Evolutionary conservation across 2,329 filamentous ascomycete species (phyloP).

Genomic region (Fonsecaea monophora): DNA sequence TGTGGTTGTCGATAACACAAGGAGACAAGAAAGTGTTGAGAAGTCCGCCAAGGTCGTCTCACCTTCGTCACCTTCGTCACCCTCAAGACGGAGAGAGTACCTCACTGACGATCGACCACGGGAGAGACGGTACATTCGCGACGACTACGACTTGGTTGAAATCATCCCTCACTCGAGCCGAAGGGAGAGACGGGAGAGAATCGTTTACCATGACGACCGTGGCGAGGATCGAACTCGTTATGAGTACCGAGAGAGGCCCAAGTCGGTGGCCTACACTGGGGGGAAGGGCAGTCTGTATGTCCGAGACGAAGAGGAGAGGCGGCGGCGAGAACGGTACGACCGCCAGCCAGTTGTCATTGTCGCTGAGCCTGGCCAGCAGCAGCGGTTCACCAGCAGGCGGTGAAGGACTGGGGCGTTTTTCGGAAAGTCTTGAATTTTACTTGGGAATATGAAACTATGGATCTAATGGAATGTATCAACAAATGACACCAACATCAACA

Average conservation of each 20-base stretch:
- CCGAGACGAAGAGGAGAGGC: slow-evolving; percentile 31
- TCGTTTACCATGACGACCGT: slow-evolving; percentile 27
- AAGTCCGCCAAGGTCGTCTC: slow-evolving; percentile 14
- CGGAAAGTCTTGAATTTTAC: slow-evolving; percentile 1
- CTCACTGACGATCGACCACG: slow-evolving; percentile 19
- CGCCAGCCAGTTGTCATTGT: slow-evolving; percentile 35
- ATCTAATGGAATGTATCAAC: slow-evolving; percentile 22
- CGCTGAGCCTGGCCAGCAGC: slow-evolving; percentile 27
- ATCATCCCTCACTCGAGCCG: slow-evolving; percentile 30
- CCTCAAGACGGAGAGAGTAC: slow-evolving; percentile 20
- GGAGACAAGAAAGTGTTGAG: slow-evolving; percentile 13
- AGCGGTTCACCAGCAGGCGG: slow-evolving; percentile 22
- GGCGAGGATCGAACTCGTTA: slow-evolving; percentile 18
- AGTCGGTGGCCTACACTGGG: slow-evolving; percentile 27
- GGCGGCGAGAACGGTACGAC: slow-evolving; percentile 28
- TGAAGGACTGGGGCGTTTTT: slow-evolving; percentile 17
- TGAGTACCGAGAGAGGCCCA: slow-evolving; percentile 22
- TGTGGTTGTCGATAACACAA: slow-evolving; percentile 19
- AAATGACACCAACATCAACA: slow-evolving; percentile 27
- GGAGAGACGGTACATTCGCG: slow-evolving; percentile 25
- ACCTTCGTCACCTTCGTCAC: slow-evolving; percentile 13
- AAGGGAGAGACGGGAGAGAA: slow-evolving; percentile 18
- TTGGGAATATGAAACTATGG: slow-evolving; percentile 9
- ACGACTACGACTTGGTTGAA: slow-evolving; percentile 29
- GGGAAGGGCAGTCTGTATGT: slow-evolving; percentile 33